A percentile compares a stretch with the other conserved stretches of the same genome.
Evolutionary conservation across 805 yeast genomes (phyloP).

Genomic region (Saccharomycopsis olivae): DNA sequence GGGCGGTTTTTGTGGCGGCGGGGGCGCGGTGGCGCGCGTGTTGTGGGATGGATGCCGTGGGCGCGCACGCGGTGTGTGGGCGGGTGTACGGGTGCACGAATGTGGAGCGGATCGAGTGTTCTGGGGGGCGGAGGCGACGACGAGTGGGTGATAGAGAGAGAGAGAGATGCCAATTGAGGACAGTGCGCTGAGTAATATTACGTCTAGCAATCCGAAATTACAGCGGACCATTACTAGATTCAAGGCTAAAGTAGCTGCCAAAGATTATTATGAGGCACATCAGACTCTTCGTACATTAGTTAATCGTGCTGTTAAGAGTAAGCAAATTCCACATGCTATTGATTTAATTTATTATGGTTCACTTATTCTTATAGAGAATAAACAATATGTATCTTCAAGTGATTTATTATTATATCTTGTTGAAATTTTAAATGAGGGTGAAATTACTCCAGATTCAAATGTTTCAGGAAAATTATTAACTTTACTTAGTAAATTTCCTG

Average conservation of each 20-base stretch:
- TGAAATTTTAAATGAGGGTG: constrained; percentile 43
- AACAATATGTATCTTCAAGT: constrained; percentile 71
- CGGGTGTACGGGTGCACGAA: no score
- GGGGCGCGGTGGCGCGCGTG: no score
- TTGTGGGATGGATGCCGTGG: no score
- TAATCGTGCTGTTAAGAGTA: constrained; percentile 66
- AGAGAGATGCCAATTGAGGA: no score
- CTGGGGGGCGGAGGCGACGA: no score
- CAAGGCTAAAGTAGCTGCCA: constrained; percentile 54
- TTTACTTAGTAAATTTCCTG: constrained; percentile 32
- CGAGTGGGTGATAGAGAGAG: no score
- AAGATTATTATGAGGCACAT: constrained; percentile 89
- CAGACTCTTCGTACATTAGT: constrained; percentile 87
- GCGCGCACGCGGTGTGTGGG: no score
- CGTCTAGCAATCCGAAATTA: constrained; percentile 30
- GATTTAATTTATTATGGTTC: constrained; percentile 68
- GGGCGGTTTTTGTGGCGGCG: no score
- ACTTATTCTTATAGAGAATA: constrained; percentile 50
- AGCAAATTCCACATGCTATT: constrained; percentile 59
- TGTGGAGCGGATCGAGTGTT: no score
- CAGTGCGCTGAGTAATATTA: neutral
- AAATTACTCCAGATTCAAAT: neutral
- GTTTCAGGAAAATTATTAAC: constrained; percentile 30
- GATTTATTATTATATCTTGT: constrained; percentile 66
- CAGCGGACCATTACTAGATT: constrained; percentile 54